A percentile compares a stretch with the other conserved stretches of the same genome.
Evolutionary conservation across 2,329 filamentous ascomycete genomes (phyloP).

Genomic region (Blastomyces parvus): DNA sequence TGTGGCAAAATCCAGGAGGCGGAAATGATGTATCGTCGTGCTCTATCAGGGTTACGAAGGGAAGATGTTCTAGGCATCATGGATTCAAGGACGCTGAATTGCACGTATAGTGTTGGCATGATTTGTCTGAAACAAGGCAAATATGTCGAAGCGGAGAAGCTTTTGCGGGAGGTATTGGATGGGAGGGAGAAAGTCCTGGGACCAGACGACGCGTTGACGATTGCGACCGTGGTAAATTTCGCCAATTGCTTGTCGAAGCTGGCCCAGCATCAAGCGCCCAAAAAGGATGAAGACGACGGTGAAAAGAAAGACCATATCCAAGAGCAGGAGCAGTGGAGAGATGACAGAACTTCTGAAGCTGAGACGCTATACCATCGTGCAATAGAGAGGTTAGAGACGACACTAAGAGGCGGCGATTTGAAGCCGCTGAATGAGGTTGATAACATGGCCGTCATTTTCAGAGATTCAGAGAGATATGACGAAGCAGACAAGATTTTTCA

Average conservation of each 20-base stretch:
- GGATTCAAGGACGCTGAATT: not conserved
- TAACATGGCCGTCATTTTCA: not conserved
- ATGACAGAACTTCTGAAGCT: not conserved
- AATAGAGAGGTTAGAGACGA: not conserved
- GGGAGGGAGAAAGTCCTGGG: not conserved
- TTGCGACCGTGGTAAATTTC: not conserved
- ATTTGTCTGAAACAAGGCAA: not conserved
- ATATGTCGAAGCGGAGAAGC: not conserved
- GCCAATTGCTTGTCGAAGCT: not conserved
- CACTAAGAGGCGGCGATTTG: not conserved
- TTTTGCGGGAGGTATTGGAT: not conserved
- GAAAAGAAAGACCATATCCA: not conserved
- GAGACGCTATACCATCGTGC: not conserved
- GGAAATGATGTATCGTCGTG: not conserved
- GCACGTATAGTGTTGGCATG: not conserved
- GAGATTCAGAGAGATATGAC: not conserved
- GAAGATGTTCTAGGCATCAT: not conserved
- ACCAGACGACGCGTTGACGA: not conserved
- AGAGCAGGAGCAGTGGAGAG: no score
- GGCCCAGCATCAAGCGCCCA: not conserved
- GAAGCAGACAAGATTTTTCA: not conserved
- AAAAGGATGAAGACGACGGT: not conserved
- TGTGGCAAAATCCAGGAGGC: not conserved
- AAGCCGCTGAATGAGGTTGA: not conserved
- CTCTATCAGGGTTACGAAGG: not conserved